Percentiles rank a stretch among this genome's conserved stretches.
These are phyloP conservation scores for Aphanomyces invadans DNA, from an alignment of 352 stramenopile species.

Conservation along the genomic window DNA sequence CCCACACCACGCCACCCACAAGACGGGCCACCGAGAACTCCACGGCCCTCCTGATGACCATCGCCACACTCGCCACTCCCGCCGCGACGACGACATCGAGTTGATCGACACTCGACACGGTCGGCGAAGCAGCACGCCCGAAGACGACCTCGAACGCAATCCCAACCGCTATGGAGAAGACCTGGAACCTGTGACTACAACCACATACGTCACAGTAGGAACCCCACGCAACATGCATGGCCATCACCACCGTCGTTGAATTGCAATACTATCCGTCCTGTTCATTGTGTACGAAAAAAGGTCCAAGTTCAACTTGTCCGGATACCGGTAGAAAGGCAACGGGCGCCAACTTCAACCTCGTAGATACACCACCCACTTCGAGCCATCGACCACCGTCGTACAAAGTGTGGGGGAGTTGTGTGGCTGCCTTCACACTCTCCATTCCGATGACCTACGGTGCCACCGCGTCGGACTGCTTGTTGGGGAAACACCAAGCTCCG, in stretches of 20 bases:
- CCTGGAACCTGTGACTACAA: slow-evolving; percentile 7
- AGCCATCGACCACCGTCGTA: too few relatives aligned
- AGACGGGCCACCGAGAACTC: slow-evolving; percentile 3
- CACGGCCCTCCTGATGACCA: not conserved
- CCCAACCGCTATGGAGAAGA: slow-evolving; percentile 4
- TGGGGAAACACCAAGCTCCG: not conserved
- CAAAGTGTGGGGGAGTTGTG: not conserved
- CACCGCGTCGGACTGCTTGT: not conserved
- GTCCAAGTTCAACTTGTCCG: too few relatives aligned
- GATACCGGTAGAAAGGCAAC: too few relatives aligned
- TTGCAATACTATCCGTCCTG: too few relatives aligned
- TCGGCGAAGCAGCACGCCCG: not conserved
- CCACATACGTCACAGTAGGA: not conserved
- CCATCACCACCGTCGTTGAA: not conserved
- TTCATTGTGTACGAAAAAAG: too few relatives aligned
- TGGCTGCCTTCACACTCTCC: not conserved
- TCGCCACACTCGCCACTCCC: not conserved
- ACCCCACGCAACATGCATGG: slow-evolving; percentile 6
- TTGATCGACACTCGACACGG: not conserved
- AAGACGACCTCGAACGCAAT: not conserved
- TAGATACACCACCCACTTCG: too few relatives aligned
- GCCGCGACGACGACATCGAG: not conserved
- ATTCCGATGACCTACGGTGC: not conserved
- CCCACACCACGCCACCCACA: slow-evolving; percentile 27
- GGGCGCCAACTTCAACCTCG: too few relatives aligned